Percentiles rank a stretch among this genome's conserved stretches.
Evolutionary conservation across 2,329 filamentous ascomycete species (phyloP).

Genomic region (Penicillium rolfsii): DNA sequence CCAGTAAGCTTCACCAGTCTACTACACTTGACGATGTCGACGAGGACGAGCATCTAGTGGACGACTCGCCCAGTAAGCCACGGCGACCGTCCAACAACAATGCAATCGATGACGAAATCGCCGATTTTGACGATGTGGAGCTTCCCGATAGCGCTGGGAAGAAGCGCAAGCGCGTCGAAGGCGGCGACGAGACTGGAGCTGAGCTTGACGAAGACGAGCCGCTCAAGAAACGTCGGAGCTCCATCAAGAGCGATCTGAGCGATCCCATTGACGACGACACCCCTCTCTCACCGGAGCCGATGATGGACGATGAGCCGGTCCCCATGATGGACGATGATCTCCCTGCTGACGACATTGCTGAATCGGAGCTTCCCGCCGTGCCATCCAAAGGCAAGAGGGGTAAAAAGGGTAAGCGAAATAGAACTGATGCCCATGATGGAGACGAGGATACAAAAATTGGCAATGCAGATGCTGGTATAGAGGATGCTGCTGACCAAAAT

Average conservation of each 20-base stretch:
- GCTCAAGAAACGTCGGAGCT: slow-evolving; percentile 46
- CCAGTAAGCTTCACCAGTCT: slow-evolving; percentile 73
- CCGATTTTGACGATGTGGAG: slow-evolving; percentile 33
- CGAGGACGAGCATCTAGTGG: slow-evolving; percentile 53
- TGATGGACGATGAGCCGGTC: slow-evolving; percentile 33
- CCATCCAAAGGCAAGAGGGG: slow-evolving; percentile 44
- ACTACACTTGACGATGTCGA: slow-evolving; percentile 52
- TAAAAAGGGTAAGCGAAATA: slow-evolving; percentile 53
- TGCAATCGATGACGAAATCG: slow-evolving; percentile 32
- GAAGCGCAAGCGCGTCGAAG: slow-evolving; percentile 47
- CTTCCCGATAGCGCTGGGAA: slow-evolving; percentile 40
- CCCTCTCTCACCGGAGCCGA: slow-evolving; percentile 39
- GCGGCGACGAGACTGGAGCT: slow-evolving; percentile 40
- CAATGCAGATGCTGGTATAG: slow-evolving; percentile 45
- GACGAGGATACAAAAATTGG: slow-evolving; percentile 43
- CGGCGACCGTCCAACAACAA: slow-evolving; percentile 39
- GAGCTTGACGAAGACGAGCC: slow-evolving; percentile 46
- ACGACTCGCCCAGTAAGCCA: slow-evolving; percentile 47
- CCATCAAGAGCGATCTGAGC: slow-evolving; percentile 42
- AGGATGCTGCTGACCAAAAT: slow-evolving; percentile 51
- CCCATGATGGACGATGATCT: slow-evolving; percentile 38
- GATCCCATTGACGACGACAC: slow-evolving; percentile 41
- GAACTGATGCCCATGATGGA: slow-evolving; percentile 45
- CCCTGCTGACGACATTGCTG: slow-evolving; percentile 38
- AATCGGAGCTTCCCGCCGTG: slow-evolving; percentile 35